These are phyloP conservation scores for Dinochytrium kinnereticum DNA, from an alignment of 371 early-diverging fungal species.

Conservation along the genomic window DNA sequence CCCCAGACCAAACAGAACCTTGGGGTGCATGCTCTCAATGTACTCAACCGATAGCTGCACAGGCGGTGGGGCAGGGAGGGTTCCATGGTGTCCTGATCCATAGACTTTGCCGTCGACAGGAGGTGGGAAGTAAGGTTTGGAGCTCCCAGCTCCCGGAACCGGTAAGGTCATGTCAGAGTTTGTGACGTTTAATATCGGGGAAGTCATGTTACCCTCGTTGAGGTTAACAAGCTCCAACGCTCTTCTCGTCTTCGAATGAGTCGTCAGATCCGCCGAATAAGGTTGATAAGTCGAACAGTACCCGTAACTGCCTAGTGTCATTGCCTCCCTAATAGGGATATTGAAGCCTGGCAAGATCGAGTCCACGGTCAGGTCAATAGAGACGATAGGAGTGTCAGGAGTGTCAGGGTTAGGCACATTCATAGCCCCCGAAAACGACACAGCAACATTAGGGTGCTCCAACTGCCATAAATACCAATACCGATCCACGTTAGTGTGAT, in stretches of 20 bases:
- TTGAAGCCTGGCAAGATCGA: slow-evolving; percentile 28
- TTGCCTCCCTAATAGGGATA: slow-evolving; percentile 16
- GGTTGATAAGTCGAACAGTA: slow-evolving; percentile 1
- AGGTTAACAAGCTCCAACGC: too few relatives aligned
- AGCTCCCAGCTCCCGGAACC: not conserved
- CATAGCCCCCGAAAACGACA: slow-evolving; percentile 17
- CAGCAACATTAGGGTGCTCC: slow-evolving; percentile 12
- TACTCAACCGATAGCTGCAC: not conserved
- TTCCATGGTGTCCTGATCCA: slow-evolving; percentile 3
- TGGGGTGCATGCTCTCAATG: slow-evolving; percentile 4
- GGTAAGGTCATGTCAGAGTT: not conserved
- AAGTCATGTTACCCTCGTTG: slow-evolving; percentile 11
- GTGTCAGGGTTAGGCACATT: not conserved
- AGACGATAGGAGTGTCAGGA: slow-evolving; percentile 1
- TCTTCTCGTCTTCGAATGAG: too few relatives aligned
- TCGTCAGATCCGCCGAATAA: not conserved
- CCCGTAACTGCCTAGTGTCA: not conserved
- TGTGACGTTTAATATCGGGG: not conserved
- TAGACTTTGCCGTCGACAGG: not conserved
- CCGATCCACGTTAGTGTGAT: slow-evolving; percentile 14
- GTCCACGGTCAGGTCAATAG: not conserved
- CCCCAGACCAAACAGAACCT: not conserved
- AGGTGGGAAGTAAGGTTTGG: not conserved
- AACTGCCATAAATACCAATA: slow-evolving; percentile 37
- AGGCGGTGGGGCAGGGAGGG: not conserved